Conservation (phyloP, 2,329 filamentous ascomycete genomes). For the Albifimbria verrucaria region DNA sequence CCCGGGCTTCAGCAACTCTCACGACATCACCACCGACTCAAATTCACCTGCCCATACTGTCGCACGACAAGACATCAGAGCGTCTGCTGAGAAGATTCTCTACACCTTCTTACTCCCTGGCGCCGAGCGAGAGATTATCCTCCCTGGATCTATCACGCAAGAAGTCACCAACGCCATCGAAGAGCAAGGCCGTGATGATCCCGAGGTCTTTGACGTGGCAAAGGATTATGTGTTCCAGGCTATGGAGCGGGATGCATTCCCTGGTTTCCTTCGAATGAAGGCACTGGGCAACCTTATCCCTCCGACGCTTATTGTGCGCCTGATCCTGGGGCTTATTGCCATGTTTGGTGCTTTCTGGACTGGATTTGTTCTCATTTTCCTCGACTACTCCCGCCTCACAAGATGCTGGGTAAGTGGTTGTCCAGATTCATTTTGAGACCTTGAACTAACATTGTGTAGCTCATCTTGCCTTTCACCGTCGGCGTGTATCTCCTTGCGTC, state of each 20-base stretch:
- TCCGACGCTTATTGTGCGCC: conserved; percentile 77
- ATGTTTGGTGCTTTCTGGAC: conserved; percentile 95
- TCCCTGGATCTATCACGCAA: conserved; percentile 82
- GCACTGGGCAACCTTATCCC: conserved; percentile 94
- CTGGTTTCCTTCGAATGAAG: conserved; percentile 91
- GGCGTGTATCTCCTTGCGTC: conserved; percentile 86
- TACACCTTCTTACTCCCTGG: conserved; percentile 94
- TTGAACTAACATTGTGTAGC: conserved; percentile 29
- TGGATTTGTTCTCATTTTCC: conserved; percentile 88
- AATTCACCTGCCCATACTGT: conserved; percentile 82
- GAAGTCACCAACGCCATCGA: conserved; percentile 88
- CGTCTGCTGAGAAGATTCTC: conserved; percentile 96
- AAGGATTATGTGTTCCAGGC: conserved; percentile 99
- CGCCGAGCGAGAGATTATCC: conserved; percentile 93
- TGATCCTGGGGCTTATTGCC: conserved; percentile 76
- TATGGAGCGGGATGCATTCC: conserved; percentile 99
- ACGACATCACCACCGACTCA: conserved; percentile 67
- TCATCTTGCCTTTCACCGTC: conserved; percentile 86
- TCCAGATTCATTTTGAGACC: background rate
- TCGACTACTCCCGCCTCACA: conserved; percentile 69
- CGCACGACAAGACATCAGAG: conserved; percentile 82
- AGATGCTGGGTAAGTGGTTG: conserved; percentile 74
- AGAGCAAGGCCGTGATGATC: conserved; percentile 87
- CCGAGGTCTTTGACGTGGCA: conserved; percentile 93
- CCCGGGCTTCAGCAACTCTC: conserved; percentile 57